A percentile compares a stretch with the other conserved stretches of the same genome.
Evolutionary conservation across 2,329 filamentous ascomycete species (phyloP).

Genomic region (Fusarium kyushuense): DNA sequence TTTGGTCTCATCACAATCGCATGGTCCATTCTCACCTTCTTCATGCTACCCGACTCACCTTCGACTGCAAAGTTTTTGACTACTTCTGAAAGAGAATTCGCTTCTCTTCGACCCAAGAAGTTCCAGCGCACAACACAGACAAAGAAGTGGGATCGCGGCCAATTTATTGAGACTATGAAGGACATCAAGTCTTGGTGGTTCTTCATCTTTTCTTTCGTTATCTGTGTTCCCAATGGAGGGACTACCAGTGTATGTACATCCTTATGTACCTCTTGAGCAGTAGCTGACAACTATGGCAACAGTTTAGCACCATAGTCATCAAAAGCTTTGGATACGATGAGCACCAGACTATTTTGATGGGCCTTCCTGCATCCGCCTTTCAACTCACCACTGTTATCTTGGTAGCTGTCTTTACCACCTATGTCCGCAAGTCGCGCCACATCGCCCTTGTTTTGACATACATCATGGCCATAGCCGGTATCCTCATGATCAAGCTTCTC

Average conservation of each 20-base stretch:
- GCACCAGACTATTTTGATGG: constrained; percentile 22
- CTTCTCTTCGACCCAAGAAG: constrained; percentile 5
- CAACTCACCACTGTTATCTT: constrained; percentile 17
- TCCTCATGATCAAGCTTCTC: constrained; percentile 19
- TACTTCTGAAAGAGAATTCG: constrained; percentile 16
- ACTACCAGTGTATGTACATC: neutral
- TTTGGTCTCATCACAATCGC: constrained; percentile 17
- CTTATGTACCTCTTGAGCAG: accelerated
- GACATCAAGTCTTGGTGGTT: constrained; percentile 24
- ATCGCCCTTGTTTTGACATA: constrained; percentile 12
- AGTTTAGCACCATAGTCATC: constrained; percentile 25
- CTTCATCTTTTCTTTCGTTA: constrained; percentile 22
- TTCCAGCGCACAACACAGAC: constrained; percentile 26
- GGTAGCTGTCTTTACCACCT: constrained; percentile 7
- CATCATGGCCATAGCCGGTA: constrained; percentile 16
- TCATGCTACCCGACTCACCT: constrained; percentile 15
- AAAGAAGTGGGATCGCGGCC: constrained; percentile 3
- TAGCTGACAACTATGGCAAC: neutral
- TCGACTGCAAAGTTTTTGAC: neutral
- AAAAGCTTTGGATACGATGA: constrained; percentile 21
- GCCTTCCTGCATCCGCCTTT: constrained; percentile 13
- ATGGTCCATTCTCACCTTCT: constrained; percentile 8
- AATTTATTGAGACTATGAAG: constrained; percentile 16
- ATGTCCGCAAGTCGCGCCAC: constrained; percentile 12
- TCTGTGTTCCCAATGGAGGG: constrained; percentile 21